Evolutionary conservation across 2,329 filamentous ascomycete species (phyloP).

Genomic region (Stachybotrys elegans): DNA sequence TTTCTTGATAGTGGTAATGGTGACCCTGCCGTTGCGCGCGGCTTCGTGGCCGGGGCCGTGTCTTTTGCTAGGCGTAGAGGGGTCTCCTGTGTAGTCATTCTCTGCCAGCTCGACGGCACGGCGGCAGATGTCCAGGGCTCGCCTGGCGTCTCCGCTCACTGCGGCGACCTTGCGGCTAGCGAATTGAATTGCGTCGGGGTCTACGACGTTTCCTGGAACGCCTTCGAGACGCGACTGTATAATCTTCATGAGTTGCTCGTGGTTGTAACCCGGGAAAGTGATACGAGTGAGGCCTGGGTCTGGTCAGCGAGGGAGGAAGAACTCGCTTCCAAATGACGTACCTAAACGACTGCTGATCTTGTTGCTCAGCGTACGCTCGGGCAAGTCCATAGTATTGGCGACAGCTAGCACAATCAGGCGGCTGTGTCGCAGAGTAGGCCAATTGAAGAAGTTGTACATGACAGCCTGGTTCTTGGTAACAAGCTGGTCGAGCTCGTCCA

Average conservation of each 20-base stretch:
- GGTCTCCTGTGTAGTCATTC: constrained; percentile 50
- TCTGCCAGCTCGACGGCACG: constrained; percentile 94
- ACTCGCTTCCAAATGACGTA: constrained; percentile 19
- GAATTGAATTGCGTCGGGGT: constrained; percentile 91
- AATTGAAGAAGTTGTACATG: constrained; percentile 99
- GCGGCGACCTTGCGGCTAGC: constrained; percentile 94
- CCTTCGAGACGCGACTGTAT: constrained; percentile 90
- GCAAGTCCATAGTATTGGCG: constrained; percentile 98
- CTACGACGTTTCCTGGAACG: constrained; percentile 83
- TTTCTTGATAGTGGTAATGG: constrained; percentile 86
- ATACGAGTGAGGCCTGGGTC: constrained; percentile 72
- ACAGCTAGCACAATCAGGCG: constrained; percentile 93
- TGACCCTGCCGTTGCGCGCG: constrained; percentile 56
- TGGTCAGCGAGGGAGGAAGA: background rate
- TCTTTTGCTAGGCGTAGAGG: constrained; percentile 59
- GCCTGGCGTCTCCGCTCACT: constrained; percentile 87
- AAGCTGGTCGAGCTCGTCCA: constrained; percentile 97
- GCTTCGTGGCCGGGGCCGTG: constrained; percentile 16
- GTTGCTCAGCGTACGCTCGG: constrained; percentile 92
- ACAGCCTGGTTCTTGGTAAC: constrained; percentile 99
- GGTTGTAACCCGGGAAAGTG: constrained; percentile 94
- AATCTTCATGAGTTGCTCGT: constrained; percentile 95
- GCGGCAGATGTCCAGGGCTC: constrained; percentile 91
- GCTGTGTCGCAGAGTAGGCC: constrained; percentile 87
- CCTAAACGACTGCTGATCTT: constrained; percentile 91